Evolutionary conservation across 2,329 filamentous ascomycete species (phyloP).

Genomic region (Colletotrichum phormii): DNA sequence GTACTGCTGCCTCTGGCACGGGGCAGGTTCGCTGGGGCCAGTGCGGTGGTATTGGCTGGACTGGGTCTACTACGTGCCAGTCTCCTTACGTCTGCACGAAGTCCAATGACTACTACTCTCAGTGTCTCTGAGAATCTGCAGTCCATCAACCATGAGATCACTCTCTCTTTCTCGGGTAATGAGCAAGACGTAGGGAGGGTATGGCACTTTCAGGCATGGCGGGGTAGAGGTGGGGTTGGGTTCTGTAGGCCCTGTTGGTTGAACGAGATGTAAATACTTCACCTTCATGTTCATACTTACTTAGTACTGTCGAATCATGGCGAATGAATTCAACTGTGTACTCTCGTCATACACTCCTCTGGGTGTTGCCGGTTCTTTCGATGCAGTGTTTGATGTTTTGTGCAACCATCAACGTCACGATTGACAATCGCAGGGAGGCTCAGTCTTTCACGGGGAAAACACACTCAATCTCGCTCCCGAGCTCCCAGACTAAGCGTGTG

Average conservation of each 20-base stretch:
- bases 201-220: not conserved
- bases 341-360: not conserved
- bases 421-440: not conserved
- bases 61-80: conserved; percentile 37
- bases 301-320: not conserved
- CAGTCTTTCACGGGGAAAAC: not conserved
- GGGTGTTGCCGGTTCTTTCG: not conserved
- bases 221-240: too few relatives aligned
- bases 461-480: not conserved
- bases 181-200: not conserved
- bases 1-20: conserved; percentile 23
- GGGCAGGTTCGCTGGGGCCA: conserved; percentile 38
- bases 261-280: not conserved
- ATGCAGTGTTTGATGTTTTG: not conserved
- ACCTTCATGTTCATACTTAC: not conserved
- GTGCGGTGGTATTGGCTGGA: conserved; percentile 39
- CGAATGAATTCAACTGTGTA: not conserved
- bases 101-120: conserved; percentile 40
- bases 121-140: conserved; percentile 34
- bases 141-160: not conserved
- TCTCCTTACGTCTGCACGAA: conserved; percentile 35
- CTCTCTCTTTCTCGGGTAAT: too few relatives aligned
- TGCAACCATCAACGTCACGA: not conserved
- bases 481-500: not conserved
- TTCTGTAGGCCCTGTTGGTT: not conserved